A percentile compares a stretch with the other conserved stretches of the same genome.
phyloP scores from a whole-genome alignment of 2,329 filamentous ascomycete species.

The Penicillium sp. region DNA sequence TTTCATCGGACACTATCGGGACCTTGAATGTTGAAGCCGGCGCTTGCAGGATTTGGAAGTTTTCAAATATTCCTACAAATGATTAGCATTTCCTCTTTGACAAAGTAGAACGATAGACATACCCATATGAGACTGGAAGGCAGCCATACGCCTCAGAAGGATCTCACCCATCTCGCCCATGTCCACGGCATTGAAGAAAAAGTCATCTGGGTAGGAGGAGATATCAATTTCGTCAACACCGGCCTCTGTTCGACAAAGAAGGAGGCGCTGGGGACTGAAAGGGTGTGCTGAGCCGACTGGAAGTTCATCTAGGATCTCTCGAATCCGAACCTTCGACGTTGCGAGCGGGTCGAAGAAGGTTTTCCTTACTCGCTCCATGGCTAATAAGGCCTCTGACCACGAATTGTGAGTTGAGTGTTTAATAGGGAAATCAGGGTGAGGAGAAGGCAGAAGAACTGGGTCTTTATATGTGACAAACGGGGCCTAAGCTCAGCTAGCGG shows the following conservation, averaged over 20 bases:
- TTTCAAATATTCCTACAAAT: no score
- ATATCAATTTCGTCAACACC: neutral
- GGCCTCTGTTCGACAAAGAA: neutral
- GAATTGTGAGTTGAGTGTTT: neutral
- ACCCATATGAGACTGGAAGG: neutral
- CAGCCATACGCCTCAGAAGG: neutral
- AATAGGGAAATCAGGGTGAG: neutral
- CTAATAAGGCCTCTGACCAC: fast-evolving
- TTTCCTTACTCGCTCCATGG: neutral
- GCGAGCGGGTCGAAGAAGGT: neutral
- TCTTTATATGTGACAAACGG: neutral
- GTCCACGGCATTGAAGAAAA: neutral
- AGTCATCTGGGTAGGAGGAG: neutral
- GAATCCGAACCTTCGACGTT: neutral
- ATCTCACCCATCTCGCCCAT: neutral
- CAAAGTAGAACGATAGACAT: neutral
- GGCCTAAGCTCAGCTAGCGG: neutral
- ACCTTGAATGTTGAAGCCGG: no score
- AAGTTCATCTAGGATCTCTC: neutral
- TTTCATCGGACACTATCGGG: no score
- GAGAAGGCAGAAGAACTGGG: neutral
- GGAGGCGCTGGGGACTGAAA: neutral
- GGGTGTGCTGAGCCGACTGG: neutral
- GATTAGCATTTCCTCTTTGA: no score
- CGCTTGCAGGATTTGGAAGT: no score